These are phyloP conservation scores for Ceratobasidium sp. DNA, from an alignment of 1,284 basidiomycete genomes.

Conservation along the genomic window DNA sequence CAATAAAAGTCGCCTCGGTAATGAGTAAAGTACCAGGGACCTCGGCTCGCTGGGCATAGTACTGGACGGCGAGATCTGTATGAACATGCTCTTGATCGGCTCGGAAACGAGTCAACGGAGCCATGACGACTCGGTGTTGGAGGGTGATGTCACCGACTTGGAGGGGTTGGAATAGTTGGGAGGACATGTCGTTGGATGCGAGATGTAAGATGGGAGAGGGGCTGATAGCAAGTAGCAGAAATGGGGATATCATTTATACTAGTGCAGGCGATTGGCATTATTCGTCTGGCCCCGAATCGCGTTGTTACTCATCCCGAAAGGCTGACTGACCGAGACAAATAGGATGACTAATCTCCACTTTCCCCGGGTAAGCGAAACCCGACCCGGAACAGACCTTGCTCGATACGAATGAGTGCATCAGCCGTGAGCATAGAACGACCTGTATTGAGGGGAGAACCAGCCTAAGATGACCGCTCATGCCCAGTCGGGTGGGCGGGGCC, in stretches of 20 bases:
- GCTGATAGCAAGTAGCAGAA: too few relatives aligned
- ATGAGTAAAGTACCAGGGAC: slow-evolving; percentile 47
- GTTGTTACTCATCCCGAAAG: not conserved
- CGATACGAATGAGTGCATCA: too few relatives aligned
- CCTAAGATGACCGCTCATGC: too few relatives aligned
- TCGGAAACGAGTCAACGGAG: slow-evolving; percentile 51
- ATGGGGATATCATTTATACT: not conserved
- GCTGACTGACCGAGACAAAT: not conserved
- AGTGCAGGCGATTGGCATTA: not conserved
- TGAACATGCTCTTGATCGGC: slow-evolving; percentile 44
- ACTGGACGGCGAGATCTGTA: slow-evolving; percentile 40
- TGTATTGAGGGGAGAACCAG: too few relatives aligned
- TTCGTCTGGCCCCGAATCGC: not conserved
- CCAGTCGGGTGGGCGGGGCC: too few relatives aligned
- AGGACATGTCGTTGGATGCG: not conserved
- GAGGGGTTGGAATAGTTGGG: slow-evolving; percentile 34
- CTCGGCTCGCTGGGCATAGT: slow-evolving; percentile 48
- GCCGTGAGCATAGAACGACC: too few relatives aligned
- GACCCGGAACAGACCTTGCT: too few relatives aligned
- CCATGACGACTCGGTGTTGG: slow-evolving; percentile 49
- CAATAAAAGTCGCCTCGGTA: slow-evolving; percentile 52
- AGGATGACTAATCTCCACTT: too few relatives aligned
- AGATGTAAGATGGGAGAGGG: not conserved
- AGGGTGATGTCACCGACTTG: slow-evolving; percentile 43
- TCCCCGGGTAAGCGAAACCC: too few relatives aligned